These are phyloP conservation scores for Orbilia quercus DNA, from an alignment of 2,329 filamentous ascomycete genomes.

Conservation along the genomic window DNA sequence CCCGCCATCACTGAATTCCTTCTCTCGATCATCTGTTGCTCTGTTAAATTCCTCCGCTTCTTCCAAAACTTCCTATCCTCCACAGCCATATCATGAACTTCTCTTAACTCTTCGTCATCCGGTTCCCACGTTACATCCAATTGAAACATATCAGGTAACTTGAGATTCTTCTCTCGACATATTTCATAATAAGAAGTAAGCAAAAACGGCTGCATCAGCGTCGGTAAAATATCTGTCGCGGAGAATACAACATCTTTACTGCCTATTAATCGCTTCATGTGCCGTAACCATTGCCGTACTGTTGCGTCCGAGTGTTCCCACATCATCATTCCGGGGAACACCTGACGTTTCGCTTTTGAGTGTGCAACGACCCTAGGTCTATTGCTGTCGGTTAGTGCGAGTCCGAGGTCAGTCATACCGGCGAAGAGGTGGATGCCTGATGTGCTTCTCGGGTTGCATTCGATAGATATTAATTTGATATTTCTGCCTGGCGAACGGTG, in stretches of 20 bases:
- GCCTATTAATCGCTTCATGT: slow-evolving; percentile 60
- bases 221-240: slow-evolving; percentile 58
- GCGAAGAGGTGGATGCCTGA: slow-evolving; percentile 61
- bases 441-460: slow-evolving; percentile 61
- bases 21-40: slow-evolving; percentile 6
- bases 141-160: slow-evolving; percentile 59
- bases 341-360: slow-evolving; percentile 51
- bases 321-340: slow-evolving; percentile 60
- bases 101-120: slow-evolving; percentile 18
- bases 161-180: slow-evolving; percentile 57
- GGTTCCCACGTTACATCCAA: slow-evolving; percentile 59
- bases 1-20: slow-evolving; percentile 23
- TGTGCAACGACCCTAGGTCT: slow-evolving; percentile 18
- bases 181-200: slow-evolving; percentile 61
- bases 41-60: slow-evolving; percentile 19
- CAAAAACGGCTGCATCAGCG: slow-evolving; percentile 61
- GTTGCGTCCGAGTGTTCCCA: slow-evolving; percentile 59
- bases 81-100: slow-evolving; percentile 8
- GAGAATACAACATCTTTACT: slow-evolving; percentile 61
- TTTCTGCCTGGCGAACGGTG: neutral
- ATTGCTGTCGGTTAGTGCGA: slow-evolving; percentile 20
- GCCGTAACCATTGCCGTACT: slow-evolving; percentile 57
- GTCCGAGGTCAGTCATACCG: slow-evolving; percentile 54
- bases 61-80: slow-evolving; percentile 25
- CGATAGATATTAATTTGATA: slow-evolving; percentile 59